Base-by-base conservation (phyloP, 352 stramenopile species). In the Nothophytophthora sp. region DNA sequence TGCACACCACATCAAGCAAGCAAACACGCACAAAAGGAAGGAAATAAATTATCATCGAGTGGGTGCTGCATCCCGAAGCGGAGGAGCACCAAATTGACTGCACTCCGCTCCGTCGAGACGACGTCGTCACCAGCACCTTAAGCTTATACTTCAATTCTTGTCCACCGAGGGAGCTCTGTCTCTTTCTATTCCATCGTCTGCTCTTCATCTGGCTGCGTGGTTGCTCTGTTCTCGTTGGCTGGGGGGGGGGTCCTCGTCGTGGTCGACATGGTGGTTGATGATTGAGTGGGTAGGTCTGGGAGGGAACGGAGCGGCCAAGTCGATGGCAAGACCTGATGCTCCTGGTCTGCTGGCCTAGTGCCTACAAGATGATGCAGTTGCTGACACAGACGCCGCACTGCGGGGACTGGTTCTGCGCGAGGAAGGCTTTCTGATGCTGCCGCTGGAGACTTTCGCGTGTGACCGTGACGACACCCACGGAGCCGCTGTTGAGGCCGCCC, bases 361-460 rank as follows among this genome's bases (percentile, higher is more conserved):
- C 33, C 55, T 79, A 91, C 60, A 87, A 70, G 63, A 92, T 89
- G 27, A 40, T 65, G 66, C 81, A 90, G 40, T 55, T 34, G 34
- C 35, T 57, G 37, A 65, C 47, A 45, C 79, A 90, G 24, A 81
- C 61, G 23, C 80, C 78, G 51, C 80, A 93, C 48, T 77, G 80
- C 30, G 76, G 66, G 5, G 75, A 71, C 41, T 89, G 76, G 36
- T 70, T 81, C 51, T 94, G 86, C 24, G 80, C 77, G 29, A 91
- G 55, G 43, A 87, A 83, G 3, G 76, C 81, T 58, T 92, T 92
- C 52, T 94, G 83, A 39, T 92, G 86, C 64, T 95, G 85, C 42
- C 63, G 63, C 56, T 92, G 83, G n/a, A 95, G 70, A 20, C 73
- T 91, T 58, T 93, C 86, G 27, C 80, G 76, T 32, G 86, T 95